Base-by-base conservation (phyloP, 331 rosid species). In the Rhamnella rubrinervis region DNA sequence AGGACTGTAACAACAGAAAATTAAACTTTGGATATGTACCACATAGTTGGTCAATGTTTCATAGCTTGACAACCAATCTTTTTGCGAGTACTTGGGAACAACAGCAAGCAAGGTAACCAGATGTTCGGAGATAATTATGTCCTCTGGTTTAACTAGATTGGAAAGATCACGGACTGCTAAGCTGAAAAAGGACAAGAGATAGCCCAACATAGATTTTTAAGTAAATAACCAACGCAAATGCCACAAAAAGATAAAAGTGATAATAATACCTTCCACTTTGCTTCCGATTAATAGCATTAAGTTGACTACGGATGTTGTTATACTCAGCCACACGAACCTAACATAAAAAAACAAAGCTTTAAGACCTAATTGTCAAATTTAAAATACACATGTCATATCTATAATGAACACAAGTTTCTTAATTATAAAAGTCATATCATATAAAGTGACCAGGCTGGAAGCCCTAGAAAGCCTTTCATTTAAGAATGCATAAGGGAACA, bases 111-210 rank as follows among this genome's bases (percentile, higher is more conserved):
- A 89, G 18, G 98, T 93, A 75, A 84, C 84, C 41, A 93, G 84
- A 81, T 93, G 88, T 69, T 93, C 97, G 39, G 98, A 91, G 71
- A 78, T 66, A 71, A 93, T 62, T 55, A 93, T 87, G 79, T 93
- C 98, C 83, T 91, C 98, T 25, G 96, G 87, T 72, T 87, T 92
- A 71, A 92, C 95, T 77, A 92, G 84, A 80, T 80, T 83, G 61
- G 98, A 89, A 80, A 92, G 85, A 77, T 92, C 98, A 71, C 96
- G 91, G n/a, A 92, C 96, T 41, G 98, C 98, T 81, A 89, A 84
- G 82, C 96, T 92, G 25, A 71, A 79, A 79, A 61, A 51, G 63
- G 35, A 65, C 51, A 2, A 77, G 64, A 67, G 66, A 53, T 65
- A 61, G 28, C 70, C 70, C 61, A 80, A 76, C 50, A 18, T 62